A percentile compares a stretch with the other conserved stretches of the same genome.
Evolutionary conservation across 306 rosid genomes (phyloP).

Genomic region (Ormosia emarginata): DNA sequence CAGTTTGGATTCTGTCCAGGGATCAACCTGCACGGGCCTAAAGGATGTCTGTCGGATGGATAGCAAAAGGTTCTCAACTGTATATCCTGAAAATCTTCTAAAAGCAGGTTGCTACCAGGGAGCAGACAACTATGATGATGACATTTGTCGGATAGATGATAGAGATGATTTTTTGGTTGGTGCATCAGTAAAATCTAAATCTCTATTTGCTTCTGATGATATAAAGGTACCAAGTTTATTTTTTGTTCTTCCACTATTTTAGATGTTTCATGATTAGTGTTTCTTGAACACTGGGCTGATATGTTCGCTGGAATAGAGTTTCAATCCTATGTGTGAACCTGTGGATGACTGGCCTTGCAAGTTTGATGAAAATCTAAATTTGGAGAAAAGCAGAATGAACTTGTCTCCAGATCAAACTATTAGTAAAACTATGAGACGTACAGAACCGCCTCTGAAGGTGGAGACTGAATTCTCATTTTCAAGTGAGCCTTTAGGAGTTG

Average conservation of each 20-base stretch:
- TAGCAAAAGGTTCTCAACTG: constrained; percentile 57
- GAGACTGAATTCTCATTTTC: constrained; percentile 52
- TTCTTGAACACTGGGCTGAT: constrained; percentile 9
- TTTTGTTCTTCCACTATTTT: constrained; percentile 9
- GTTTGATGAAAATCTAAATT: constrained; percentile 51
- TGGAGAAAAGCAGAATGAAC: constrained; percentile 44
- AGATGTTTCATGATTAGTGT: constrained; percentile 23
- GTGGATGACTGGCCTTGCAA: constrained; percentile 61
- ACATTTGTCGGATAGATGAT: constrained; percentile 80
- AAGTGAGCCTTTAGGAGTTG: constrained; percentile 54
- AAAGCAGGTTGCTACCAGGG: constrained; percentile 48
- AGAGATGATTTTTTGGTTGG: constrained; percentile 50
- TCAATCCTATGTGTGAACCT: constrained; percentile 80
- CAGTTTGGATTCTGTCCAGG: constrained; percentile 51
- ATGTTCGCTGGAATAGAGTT: constrained; percentile 57
- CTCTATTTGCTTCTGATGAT: constrained; percentile 42
- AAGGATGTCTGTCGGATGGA: constrained; percentile 74
- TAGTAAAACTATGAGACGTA: constrained; percentile 24
- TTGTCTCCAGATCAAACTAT: constrained; percentile 42
- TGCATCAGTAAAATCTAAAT: constrained; percentile 52
- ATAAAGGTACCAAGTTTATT: constrained; percentile 50
- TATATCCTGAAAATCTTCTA: constrained; percentile 40
- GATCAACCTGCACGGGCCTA: constrained; percentile 59
- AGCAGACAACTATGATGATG: constrained; percentile 51
- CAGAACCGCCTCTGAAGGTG: constrained; percentile 33